Evolutionary conservation across 2,329 filamentous ascomycete species (phyloP), one percentile per base, ranked within the genome.

Genomic region (Aspergillus tanneri): DNA sequence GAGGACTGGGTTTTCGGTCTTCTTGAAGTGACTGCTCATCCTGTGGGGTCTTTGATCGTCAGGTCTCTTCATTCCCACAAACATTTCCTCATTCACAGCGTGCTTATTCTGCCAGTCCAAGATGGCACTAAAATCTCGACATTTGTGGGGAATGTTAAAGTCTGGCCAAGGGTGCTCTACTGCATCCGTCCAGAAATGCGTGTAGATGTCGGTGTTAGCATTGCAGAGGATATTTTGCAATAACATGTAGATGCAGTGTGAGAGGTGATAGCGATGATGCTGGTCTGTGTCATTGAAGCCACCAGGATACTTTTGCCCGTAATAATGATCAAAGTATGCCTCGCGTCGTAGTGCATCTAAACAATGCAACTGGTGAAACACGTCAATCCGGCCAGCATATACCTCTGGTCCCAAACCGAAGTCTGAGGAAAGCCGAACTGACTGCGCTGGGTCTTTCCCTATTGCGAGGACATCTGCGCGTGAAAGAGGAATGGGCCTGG

Each of bases 281-380:
- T 27, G 16, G 14, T 23, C 21, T 3, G 32, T 37, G 12, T 21
- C 14, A 16, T 44, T 35, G 12, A 44, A n/a, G 5, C 34, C 32
- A 5, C 14, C 14, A 9, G 14, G 14, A 19, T 37, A 45, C 12
- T 27, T 27, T 12, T 2, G 8, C 24, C 24, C 24, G 5, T 38
- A 38, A 32, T 43, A 38, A 39, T 48, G 28, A n/a, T 48, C 40
- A 14, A 43, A 43, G 27, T 39, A 48, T 10, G 46, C 22, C 18
- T 43, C 46, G 0, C 23, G 39, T 2, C 46, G 46, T 16, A 43
- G 46, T 18, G 30, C 25, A 14, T 48, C 35, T 34, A 48, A 19
- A 16, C 34, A 48, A 23, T 48, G 46, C 18, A 48, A 30, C 16
- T 48, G 46, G 14, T 43, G 46, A 12, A 48, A 32, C 22, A 48